Evolutionary conservation across 2,329 filamentous ascomycete species (phyloP), one percentile per base, ranked within the genome.

Genomic region (Calonectria pteridis): DNA sequence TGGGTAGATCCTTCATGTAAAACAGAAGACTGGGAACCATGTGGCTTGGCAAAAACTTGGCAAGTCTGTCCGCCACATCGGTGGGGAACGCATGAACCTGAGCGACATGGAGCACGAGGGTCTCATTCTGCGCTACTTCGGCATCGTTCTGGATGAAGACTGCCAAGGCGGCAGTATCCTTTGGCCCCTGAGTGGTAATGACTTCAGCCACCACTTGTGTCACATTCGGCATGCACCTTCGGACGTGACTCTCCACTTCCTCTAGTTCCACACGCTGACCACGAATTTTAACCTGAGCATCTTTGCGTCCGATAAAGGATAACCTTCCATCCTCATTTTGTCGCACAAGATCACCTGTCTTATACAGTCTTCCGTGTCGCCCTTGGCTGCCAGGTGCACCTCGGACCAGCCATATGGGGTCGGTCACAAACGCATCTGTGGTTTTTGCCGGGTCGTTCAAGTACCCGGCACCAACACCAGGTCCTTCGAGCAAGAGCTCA

Each of bases 201-300:
- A 33, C 29, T 4, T 88, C 91, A 72, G 89, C 83, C 20, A 33
- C 63, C 6, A 26, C 18, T 58, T 67, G 49, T 29, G 69, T 88
- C 79, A 70, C 86, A 90, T 37, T 14, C 6, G 35, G 35, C 35
- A 37, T 37, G 35, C 35, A 37, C 14, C 35, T 37, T 14, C 35
- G 35, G 35, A 37, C 11, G 6, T 37, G 35, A 16, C 35, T 37
- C 35, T 37, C 14, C 35, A 14, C 14, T 11, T 16, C 33, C 13
- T 33, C 33, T 11, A 33, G 10, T 33, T 33, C 33, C 6, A 33
- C 33, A 33, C 33, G 33, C 33, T 33, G 33, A 59, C 91, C 91
- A 33, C 86, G 85, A 18, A 91, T 80, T 77, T 91, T 91, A 62
- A 91, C 85, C 78, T 91, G 88, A 0, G 83, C 84, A 75, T 91